Evolutionary conservation across 352 stramenopile genomes (phyloP).

Genomic region (Pythium guiyangense): DNA sequence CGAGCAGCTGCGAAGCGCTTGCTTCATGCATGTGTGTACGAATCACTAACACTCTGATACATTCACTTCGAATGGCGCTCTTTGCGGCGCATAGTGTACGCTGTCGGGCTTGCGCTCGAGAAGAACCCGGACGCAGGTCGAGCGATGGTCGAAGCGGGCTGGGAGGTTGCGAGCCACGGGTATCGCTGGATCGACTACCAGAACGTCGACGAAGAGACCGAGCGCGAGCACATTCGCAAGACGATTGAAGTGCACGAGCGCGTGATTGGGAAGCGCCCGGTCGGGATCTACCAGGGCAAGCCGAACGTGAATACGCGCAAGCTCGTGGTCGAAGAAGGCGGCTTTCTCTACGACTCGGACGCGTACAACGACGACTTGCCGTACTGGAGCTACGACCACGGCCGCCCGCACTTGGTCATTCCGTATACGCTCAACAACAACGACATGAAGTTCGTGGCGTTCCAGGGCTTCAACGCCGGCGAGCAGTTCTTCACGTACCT

Average conservation of each 20-base stretch:
- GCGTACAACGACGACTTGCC: slow-evolving; percentile 95
- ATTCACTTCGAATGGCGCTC: neutral
- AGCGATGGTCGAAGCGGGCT: slow-evolving; percentile 91
- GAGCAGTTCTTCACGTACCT: slow-evolving; percentile 94
- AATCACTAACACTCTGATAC: neutral
- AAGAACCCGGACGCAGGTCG: slow-evolving; percentile 86
- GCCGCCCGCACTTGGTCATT: slow-evolving; percentile 92
- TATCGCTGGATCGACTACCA: slow-evolving; percentile 97
- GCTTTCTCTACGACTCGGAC: slow-evolving; percentile 96
- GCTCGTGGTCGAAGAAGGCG: slow-evolving; percentile 89
- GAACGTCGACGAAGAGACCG: slow-evolving; percentile 87
- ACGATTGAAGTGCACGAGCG: slow-evolving; percentile 90
- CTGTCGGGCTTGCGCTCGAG: slow-evolving; percentile 93
- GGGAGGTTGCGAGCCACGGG: slow-evolving; percentile 93
- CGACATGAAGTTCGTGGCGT: slow-evolving; percentile 94
- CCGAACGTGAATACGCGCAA: slow-evolving; percentile 91
- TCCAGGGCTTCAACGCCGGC: slow-evolving; percentile 90
- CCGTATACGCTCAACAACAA: slow-evolving; percentile 95
- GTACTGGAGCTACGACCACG: slow-evolving; percentile 91
- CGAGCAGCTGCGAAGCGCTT: neutral
- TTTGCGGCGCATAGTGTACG: slow-evolving; percentile 65
- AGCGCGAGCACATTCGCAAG: slow-evolving; percentile 91
- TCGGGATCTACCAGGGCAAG: slow-evolving; percentile 96
- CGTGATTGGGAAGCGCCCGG: slow-evolving; percentile 83
- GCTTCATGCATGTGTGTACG: neutral